Conservation (phyloP, 179 eudicot species). For the Drosera spatulata region DNA sequence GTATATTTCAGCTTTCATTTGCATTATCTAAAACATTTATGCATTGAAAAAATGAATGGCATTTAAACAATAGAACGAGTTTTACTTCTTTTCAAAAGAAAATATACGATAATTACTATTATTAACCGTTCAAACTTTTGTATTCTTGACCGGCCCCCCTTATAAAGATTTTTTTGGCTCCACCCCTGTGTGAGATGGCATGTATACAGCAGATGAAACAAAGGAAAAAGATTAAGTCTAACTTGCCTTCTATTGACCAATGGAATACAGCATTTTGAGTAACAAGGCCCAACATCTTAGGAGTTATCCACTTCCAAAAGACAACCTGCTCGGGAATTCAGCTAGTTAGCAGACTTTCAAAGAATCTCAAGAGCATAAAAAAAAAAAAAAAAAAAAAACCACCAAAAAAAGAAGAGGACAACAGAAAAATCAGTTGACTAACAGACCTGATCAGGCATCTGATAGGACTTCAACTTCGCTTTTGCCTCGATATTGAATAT, state of each 20-base stretch:
- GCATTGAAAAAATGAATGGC: too few species aligned
- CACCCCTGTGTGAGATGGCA: not conserved
- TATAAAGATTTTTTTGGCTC: too few species aligned
- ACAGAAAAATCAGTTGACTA: not conserved
- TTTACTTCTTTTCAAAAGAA: too few species aligned
- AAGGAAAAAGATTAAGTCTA: not conserved
- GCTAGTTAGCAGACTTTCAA: not conserved
- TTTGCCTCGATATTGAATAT: slow-evolving; percentile 79
- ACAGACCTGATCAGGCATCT: slow-evolving; percentile 84
- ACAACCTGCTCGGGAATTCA: slow-evolving; percentile 36
- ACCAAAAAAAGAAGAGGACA: not conserved
- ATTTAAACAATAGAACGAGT: too few species aligned
- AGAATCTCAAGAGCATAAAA: not conserved
- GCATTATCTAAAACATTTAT: too few species aligned
- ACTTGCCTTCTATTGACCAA: slow-evolving; percentile 78
- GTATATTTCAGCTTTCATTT: too few species aligned
- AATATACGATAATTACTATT: too few species aligned
- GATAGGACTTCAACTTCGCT: slow-evolving; percentile 73
- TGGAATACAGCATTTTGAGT: slow-evolving; percentile 77
- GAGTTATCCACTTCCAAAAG: slow-evolving; percentile 87
- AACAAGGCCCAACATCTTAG: slow-evolving; percentile 74
- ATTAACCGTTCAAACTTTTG: too few species aligned
- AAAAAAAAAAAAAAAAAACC: not conserved
- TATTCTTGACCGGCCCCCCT: too few species aligned
- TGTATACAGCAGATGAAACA: not conserved